Percentiles rank a stretch among this genome's conserved stretches.
phyloP scores from a whole-genome alignment of 2,329 filamentous ascomycete genomes.

The Botrytis fragariae region DNA sequence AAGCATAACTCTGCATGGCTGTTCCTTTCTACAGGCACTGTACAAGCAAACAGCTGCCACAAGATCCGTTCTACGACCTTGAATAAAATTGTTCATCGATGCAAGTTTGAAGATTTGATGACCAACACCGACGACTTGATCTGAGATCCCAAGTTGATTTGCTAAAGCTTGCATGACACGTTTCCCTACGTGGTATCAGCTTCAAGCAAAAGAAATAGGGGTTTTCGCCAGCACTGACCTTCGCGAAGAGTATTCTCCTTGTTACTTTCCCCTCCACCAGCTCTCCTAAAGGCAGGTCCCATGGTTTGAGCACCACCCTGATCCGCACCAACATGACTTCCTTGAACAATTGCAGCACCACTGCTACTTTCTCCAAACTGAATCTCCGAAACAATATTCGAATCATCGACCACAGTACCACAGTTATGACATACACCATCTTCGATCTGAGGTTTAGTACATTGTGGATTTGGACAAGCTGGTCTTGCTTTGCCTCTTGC shows the following conservation, averaged over 20 bases:
- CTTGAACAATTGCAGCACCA: slow-evolving; percentile 86
- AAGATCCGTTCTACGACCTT: slow-evolving; percentile 79
- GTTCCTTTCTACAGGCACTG: slow-evolving; percentile 76
- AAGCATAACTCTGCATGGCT: slow-evolving; percentile 81
- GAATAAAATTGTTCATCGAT: slow-evolving; percentile 72
- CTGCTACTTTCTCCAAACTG: slow-evolving; percentile 84
- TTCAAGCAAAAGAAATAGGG: neutral
- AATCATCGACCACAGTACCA: slow-evolving; percentile 79
- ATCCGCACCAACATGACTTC: slow-evolving; percentile 81
- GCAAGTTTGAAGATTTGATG: slow-evolving; percentile 75
- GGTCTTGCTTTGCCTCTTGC: slow-evolving; percentile 22
- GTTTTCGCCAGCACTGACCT: slow-evolving; percentile 32
- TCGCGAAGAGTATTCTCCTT: slow-evolving; percentile 59
- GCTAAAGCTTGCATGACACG: slow-evolving; percentile 62
- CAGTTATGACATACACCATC: slow-evolving; percentile 77
- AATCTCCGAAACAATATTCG: slow-evolving; percentile 88
- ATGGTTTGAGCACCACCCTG: slow-evolving; percentile 60
- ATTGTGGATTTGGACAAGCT: slow-evolving; percentile 58
- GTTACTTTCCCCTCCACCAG: slow-evolving; percentile 56
- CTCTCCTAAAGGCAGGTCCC: slow-evolving; percentile 59
- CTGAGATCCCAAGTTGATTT: slow-evolving; percentile 57
- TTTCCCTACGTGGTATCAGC: slow-evolving; percentile 33
- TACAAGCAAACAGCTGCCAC: slow-evolving; percentile 92
- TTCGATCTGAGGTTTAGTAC: slow-evolving; percentile 59
- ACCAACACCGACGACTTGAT: slow-evolving; percentile 62